Base-by-base conservation (phyloP, 2,329 filamentous ascomycete species). In the Alternaria infectoria region DNA sequence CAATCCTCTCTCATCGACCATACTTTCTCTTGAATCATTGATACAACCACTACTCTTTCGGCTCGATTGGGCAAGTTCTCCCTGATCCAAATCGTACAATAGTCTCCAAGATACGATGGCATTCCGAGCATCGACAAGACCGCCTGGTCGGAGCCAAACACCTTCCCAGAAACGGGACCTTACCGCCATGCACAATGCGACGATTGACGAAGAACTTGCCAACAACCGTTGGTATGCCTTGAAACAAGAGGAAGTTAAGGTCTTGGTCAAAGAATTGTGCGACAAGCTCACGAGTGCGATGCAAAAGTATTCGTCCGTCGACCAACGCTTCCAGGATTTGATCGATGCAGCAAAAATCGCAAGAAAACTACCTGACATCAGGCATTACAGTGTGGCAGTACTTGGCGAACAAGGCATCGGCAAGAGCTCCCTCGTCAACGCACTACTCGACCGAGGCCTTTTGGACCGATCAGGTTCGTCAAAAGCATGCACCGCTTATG, bases 361-460 rank as follows among this genome's bases (percentile, higher is more conserved):
- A 10, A 65, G 45, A 3, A 51, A 21, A 4, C 26, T 59, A 1
- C 60, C 64, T 4, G 28, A 46, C 0, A 13, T 57, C 12, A 54
- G 40, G 6, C 12, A 40, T 6, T 28, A 54, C 12, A 40, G 19
- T 6, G 13, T 71, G 5, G 69, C 65, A 2, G 19, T 68, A 17
- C 59, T 66, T 5, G 69, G 68, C 12, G 52, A 66, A 3, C 66
- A 72, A 10, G 63, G 67, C 1, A 23, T 57, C 3, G 69, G 68
- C 0, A 70, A 70, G 32, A 68, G 63, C 40, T 56, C 68, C 1
- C 8, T 57, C 0, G 57, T 67, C 36, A 72, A 67, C 40, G 61
- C 62, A 5, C 21, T 69, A 2, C 23, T 71, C 3, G 61, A 63
- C 9, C 62, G 65, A 9, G 19, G 56, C 3, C 45, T 71, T 5